Evolutionary conservation across 2,329 filamentous ascomycete genomes (phyloP).

Genomic region (Phaeophleospora eucalypticola): DNA sequence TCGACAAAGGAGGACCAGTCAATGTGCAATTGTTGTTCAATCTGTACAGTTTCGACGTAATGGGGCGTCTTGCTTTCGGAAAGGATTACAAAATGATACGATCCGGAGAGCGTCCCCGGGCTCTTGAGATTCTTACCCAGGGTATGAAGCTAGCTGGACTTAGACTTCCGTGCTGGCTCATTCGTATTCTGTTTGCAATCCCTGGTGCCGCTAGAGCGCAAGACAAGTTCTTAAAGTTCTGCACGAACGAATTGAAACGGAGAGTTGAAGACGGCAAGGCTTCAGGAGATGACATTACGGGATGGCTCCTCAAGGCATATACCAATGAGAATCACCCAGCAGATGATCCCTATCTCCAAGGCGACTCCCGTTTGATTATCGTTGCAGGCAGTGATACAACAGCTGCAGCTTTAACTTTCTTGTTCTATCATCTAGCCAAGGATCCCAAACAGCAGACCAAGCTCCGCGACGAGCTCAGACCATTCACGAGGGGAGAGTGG

Average conservation of each 20-base stretch:
- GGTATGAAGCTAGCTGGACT: conserved; percentile 27
- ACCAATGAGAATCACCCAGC: conserved; percentile 23
- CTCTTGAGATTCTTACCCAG: conserved; percentile 36
- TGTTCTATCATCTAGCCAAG: conserved; percentile 40
- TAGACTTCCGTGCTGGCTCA: conserved; percentile 32
- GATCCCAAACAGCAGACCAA: conserved; percentile 29
- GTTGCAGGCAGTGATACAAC: conserved; percentile 43
- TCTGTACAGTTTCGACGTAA: conserved; percentile 44
- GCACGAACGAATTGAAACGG: conserved; percentile 30
- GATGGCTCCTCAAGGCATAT: conserved; percentile 31
- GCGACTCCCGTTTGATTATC: conserved; percentile 30
- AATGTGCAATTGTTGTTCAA: conserved; percentile 40
- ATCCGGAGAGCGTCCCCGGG: conserved; percentile 32
- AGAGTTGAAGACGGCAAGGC: conserved; percentile 27
- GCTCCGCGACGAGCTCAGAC: conserved; percentile 34
- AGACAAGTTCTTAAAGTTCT: conserved; percentile 36
- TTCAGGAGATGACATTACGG: conserved; percentile 23
- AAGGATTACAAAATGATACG: conserved; percentile 40
- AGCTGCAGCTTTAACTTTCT: conserved; percentile 36
- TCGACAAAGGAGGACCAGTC: conserved; percentile 31
- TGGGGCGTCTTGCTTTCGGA: conserved; percentile 44
- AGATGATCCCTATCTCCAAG: conserved; percentile 23
- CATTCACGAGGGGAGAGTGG: conserved; percentile 12
- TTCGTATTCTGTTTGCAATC: conserved; percentile 31
- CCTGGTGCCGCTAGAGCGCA: conserved; percentile 33